Conservation (phyloP, 1,284 basidiomycete genomes). For the Malassezia vespertilionis region DNA sequence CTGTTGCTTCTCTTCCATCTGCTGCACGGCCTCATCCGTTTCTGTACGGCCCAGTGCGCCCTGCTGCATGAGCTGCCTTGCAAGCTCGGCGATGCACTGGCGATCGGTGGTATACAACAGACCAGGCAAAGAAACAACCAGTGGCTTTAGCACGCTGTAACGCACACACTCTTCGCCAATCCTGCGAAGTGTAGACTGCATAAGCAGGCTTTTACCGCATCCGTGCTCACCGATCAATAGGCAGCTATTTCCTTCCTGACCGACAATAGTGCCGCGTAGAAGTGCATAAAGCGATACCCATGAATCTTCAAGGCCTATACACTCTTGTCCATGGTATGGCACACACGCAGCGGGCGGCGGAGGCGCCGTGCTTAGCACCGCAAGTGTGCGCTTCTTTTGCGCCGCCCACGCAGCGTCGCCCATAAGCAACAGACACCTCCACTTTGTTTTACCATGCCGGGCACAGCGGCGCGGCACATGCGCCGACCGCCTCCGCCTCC, state of each 20-base stretch:
- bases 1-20: conserved; percentile 1
- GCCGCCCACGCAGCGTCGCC: not conserved
- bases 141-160: not conserved
- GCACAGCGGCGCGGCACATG: too few species aligned
- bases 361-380: conserved; percentile 3
- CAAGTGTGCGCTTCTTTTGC: not conserved
- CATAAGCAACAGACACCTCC: too few species aligned
- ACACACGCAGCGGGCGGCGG: conserved; percentile 5
- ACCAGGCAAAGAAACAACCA: conserved; percentile 27
- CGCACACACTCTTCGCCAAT: conserved; percentile 1
- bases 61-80: conserved; percentile 34
- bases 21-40: not conserved
- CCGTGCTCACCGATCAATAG: conserved; percentile 35
- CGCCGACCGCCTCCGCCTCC: too few species aligned
- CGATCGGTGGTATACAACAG: conserved; percentile 35
- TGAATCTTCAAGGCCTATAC: conserved; percentile 28
- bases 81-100: conserved; percentile 37
- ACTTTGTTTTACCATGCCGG: too few species aligned
- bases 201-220: conserved; percentile 28
- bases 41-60: conserved; percentile 28
- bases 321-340: conserved; percentile 19
- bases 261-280: conserved; percentile 23
- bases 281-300: conserved; percentile 25
- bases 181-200: conserved; percentile 27
- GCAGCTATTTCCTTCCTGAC: conserved; percentile 37